Evolutionary conservation across 805 yeast genomes (phyloP), one percentile per base, ranked within the genome.

Genomic region (Debaryomyces prosopidis): DNA sequence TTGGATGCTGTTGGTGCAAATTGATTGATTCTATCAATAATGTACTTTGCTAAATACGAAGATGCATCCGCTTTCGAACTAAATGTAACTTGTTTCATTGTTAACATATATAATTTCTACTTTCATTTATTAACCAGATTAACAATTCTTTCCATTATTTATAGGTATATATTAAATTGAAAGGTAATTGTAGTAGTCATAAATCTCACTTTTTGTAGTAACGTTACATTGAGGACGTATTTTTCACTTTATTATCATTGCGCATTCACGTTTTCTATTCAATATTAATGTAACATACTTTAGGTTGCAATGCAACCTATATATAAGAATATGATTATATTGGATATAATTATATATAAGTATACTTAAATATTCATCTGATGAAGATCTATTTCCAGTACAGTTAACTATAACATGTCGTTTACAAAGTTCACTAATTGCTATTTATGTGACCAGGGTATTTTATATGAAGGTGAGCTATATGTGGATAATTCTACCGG

Each of bases 401-500:
- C 10, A 23, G 26, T 4, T 3, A 23, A 23, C 26, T 23, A 23
- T 10, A 23, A 23, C 12, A 47, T 47, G 50, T 16, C 27, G 18
- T 54, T 51, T 46, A 58, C 73, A 12, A 62, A 53, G 48, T 68
- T 72, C 50, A 71, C 75, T 35, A 74, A 75, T 52, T 66, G 78
- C 55, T 58, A 65, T 36, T 65, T 75, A 40, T 65, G 75, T 44
- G 79, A 73, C 47, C 63, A 67, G 42, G 80, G 79, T 9, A 54
- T 50, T 40, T 55, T 73, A 19, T 48, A 55, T 32, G 61, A 59
- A 27, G 59, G 62, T 37, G 81, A 76, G 44, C 62, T 80, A 30
- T 77, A 65, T 57, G 64, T 78, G 18, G 74, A 80, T 57, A 55
- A 65, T 40, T 50, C 44, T 6, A 52, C 69, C 4, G 80, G 81